Base-by-base conservation (phyloP, 139 green algal genomes). In the Chlorella sorokiniana region DNA sequence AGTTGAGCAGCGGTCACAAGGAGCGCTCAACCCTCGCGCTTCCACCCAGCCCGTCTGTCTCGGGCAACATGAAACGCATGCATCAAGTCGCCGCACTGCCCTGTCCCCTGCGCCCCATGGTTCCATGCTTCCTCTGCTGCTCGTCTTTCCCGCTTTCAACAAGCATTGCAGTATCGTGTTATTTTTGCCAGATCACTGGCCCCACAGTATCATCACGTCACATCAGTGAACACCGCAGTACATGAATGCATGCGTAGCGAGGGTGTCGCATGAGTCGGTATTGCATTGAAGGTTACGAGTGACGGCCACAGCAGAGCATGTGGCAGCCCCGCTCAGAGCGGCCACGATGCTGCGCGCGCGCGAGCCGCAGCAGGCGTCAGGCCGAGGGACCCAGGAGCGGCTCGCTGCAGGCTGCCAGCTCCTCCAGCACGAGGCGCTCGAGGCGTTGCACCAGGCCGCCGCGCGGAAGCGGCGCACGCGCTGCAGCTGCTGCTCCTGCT, bases 371-470 rank as follows among this genome's bases (percentile, higher is more conserved):
- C 48, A 31, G 61, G 2, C 35, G 27, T 10, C 23, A 37, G 65
- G 65, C 14, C 37, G 18, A 29, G 64, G 54, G 69, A 3, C 25
- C 18, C 1, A 72, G 68, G 3, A 82, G 76, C 38, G 82, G 54
- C 52, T 89, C 86, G 33, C 77, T 86, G 42, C 71, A 86, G 29
- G 65, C 45, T 8, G 27, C 41, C 38, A 90, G 29, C 80, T 90
- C 86, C 31, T 69, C 59, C 29, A 87, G 59, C 37, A 89, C 85
- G 29, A 82, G 70, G 61, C 84, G 45, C 45, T 89, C 86, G 22
- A 90, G 56, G 48, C 45, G 62, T 18, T 42, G 22, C 44, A 87
- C 78, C 41, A 90, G 35, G 7, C 45, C 76, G 9, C 38, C 54
- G 5, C 73, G 48, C 6, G 29, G 45, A 86, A 86, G 41, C 41